Base-by-base conservation (phyloP, 2,329 filamentous ascomycete genomes). In the Penicillium sp. region DNA sequence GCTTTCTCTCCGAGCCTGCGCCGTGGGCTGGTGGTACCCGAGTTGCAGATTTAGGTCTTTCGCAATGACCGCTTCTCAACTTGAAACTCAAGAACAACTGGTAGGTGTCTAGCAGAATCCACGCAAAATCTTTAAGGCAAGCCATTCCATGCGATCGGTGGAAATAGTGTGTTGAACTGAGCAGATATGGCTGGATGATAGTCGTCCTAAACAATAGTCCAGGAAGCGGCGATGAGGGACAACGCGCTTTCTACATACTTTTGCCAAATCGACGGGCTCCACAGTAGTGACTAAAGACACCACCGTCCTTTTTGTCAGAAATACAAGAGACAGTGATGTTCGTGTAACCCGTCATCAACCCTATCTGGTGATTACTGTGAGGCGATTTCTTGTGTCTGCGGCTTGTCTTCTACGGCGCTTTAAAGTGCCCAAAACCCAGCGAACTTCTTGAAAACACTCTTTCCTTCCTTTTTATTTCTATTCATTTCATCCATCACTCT, bases 341-440 rank as follows among this genome's bases (percentile, higher is more conserved):
- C 46, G 58, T 52, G 61, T 61, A 61, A 63, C 61, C 61, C 30
- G 11, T 33, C 30, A 33, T 33, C 30, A 55, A 53, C 51, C 45
- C 33, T 25, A 48, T 58, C 43, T n/a, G 33, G 19, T 45, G 43
- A 58, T 40, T 19, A 19, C 19, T 22, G 52, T 60, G 55, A 40
- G 55, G 25, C 35, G 54, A 60, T 58, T 16, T n/a, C 13, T 26
- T 28, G 25, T 22, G 14, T 28, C 26, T n/a, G 25, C 7, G 26
- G 25, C 16, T 26, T 48, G 45, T n/a, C 45, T n/a, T 48, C 35
- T 37, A n/a, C n/a, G 13, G 28, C 19, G n/a, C 28, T 5, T 57
- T 59, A 59, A 62, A 57, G 37, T 37, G 46, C 13, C n/a, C 25
- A 8, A 37, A 5, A 7, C 30, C 48, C 28, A 19, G 22, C 19